Evolutionary conservation across 75 land plant species (phyloP), one percentile per base, ranked within the genome.

Genomic region (Cunninghamia lanceolata): DNA sequence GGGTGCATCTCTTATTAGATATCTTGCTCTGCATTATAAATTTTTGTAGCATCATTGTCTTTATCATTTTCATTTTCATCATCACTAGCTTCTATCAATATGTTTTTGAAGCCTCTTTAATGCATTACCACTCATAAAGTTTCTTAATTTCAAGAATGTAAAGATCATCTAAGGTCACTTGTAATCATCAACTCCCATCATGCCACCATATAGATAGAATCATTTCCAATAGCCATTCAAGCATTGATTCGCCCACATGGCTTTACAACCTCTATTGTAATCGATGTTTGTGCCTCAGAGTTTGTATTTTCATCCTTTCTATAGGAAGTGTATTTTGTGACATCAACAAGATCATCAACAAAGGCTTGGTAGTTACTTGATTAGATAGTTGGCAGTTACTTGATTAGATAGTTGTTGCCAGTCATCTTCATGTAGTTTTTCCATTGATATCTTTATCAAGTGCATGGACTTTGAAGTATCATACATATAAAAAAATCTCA

Each of bases 71-170:
- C n/a, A n/a, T n/a, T n/a, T n/a, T n/a, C n/a, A n/a, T n/a, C n/a
- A n/a, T n/a, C n/a, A n/a, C n/a, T n/a, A n/a, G n/a, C n/a, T n/a
- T n/a, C n/a, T n/a, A n/a, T n/a, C n/a, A n/a, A n/a, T n/a, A n/a
- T n/a, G n/a, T n/a, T n/a, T n/a, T n/a, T n/a, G n/a, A n/a, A 38
- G 95, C 99, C 94, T 93, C 93, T 85, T 95, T 95, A 15, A 98
- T 85, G 90, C n/a, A n/a, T n/a, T n/a, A n/a, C 99, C 99, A 98
- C 84, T 98, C 95, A 93, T 98, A 99, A 38, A 98, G 93, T 91
- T 98, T 98, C 84, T 94, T 94, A 70, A 98, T 94, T 87, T 98
- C 97, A 38, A 98, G 91, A 14, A 91, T 83, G 85, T 95, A 95
- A 32, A 98, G 86, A 89, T 98, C 99, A 92, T 98, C 99, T 83